These are phyloP conservation scores for Melampsora larici-populina DNA, from an alignment of 1,284 basidiomycete genomes.

Conservation along the genomic window DNA sequence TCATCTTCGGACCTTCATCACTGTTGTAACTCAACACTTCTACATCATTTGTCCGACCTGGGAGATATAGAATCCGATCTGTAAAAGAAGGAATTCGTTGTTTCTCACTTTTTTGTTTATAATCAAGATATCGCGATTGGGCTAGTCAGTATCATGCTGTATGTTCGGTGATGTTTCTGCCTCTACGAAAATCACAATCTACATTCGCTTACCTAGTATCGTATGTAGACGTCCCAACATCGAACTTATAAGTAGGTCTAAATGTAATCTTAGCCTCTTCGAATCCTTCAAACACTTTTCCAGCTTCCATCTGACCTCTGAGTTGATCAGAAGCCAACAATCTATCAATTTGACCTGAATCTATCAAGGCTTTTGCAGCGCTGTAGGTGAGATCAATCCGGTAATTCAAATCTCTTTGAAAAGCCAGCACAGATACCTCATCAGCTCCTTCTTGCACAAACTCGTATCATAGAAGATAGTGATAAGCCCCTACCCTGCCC, in stretches of 20 bases:
- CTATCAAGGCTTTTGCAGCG: slow-evolving; percentile 24
- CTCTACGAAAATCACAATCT: too few relatives aligned
- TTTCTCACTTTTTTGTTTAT: slow-evolving; percentile 21
- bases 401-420: slow-evolving; percentile 37
- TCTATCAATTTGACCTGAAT: background rate
- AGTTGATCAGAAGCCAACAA: slow-evolving; percentile 26
- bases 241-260: slow-evolving; percentile 39
- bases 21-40: slow-evolving; percentile 27
- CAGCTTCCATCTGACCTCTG: slow-evolving; percentile 31
- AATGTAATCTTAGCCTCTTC: slow-evolving; percentile 22
- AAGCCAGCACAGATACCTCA: background rate
- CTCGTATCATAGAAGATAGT: background rate
- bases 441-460: background rate
- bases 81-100: slow-evolving; percentile 36
- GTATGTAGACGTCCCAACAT: slow-evolving; percentile 29
- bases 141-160: too few relatives aligned
- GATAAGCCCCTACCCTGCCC: slow-evolving; percentile 18
- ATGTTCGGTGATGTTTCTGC: too few relatives aligned
- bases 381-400: slow-evolving; percentile 17
- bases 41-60: slow-evolving; percentile 32
- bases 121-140: too few relatives aligned
- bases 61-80: slow-evolving; percentile 32
- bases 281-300: slow-evolving; percentile 35
- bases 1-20: slow-evolving; percentile 17
- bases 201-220: slow-evolving; percentile 14